Percentiles rank a stretch among this genome's conserved stretches.
Conservation (phyloP, 2,329 filamentous ascomycete species). For the Hypoxylon sp. region DNA sequence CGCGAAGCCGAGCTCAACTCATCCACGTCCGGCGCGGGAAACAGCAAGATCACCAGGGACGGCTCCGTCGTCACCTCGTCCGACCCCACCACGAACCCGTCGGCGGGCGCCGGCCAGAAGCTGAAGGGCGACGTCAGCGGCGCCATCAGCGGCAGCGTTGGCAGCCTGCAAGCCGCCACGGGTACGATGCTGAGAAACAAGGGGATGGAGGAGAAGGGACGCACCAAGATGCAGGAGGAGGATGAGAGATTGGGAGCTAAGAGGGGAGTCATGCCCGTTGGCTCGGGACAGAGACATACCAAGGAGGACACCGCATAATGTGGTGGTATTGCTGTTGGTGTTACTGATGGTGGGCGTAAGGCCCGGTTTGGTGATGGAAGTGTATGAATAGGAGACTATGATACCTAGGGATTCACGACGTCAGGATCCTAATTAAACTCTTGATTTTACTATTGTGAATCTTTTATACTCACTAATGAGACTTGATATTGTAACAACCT, state of each 20-base stretch:
- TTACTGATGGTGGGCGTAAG: background rate
- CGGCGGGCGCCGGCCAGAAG: conserved; percentile 37
- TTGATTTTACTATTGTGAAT: too few species aligned
- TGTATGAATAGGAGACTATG: conserved; percentile 1
- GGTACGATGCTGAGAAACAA: conserved; percentile 35
- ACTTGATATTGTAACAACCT: too few species aligned
- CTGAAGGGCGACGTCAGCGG: conserved; percentile 40
- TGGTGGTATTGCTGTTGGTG: background rate
- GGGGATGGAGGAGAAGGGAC: conserved; percentile 37
- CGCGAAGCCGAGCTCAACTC: conserved; percentile 17
- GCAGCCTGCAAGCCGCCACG: conserved; percentile 37
- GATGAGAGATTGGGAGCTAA: conserved; percentile 39
- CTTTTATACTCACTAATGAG: too few species aligned
- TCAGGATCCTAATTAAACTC: too few species aligned
- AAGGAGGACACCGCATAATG: conserved; percentile 6
- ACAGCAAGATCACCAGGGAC: conserved; percentile 27
- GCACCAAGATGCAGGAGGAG: conserved; percentile 40
- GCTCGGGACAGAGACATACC: conserved; percentile 26
- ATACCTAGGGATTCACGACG: too few species aligned
- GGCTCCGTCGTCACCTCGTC: conserved; percentile 31
- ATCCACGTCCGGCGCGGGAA: conserved; percentile 6
- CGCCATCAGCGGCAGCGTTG: conserved; percentile 33
- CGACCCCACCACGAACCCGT: conserved; percentile 35
- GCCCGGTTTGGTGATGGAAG: background rate
- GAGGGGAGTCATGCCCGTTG: conserved; percentile 39